Base-by-base conservation (phyloP, 2,329 filamentous ascomycete genomes). In the Fusarium chuoi region DNA sequence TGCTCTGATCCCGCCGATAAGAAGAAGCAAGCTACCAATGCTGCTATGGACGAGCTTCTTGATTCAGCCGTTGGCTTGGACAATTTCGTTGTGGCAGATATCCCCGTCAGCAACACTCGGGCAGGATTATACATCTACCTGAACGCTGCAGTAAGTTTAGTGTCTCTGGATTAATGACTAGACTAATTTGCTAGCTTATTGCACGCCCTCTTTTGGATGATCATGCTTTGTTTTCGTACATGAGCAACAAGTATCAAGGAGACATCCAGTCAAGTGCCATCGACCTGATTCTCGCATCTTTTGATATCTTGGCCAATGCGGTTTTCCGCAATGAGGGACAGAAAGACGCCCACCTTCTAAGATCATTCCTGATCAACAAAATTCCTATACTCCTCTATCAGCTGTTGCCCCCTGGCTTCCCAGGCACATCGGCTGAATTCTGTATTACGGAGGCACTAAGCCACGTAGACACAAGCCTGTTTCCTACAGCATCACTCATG, bases 301-400 rank as follows among this genome's bases (percentile, higher is more conserved):
- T 99, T 78, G 95, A 98, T 77, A 89, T 97, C 10, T 86, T 99
- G 22, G 93, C 95, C 41, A 97, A 97, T 78, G 93, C 93, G 10
- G 93, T 96, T 71, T 94, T 96, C 75, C 90, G 87, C 11, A 88
- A 86, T 48, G 88, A 90, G 70, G 85, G 85, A 2, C 83, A 83
- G 46, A 86, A 86, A 63, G 85, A 87, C 11, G 93, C 94, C 63
- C 92, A 95, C 66, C 84, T 96, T 24, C 87, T 98, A 58, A 92
- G 94, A 41, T 97, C 95, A 1, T 99, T 96, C 79, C 86, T 99
- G 30, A 92, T 97, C 75, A 90, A 90, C 81, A 90, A 90, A 75
- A 81, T 90, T 22, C 89, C 89, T 3, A 77, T 90, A 15, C 82
- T 90, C 5, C 82, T 91, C 18, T 84, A 84, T 48, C 86, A 86